Conservation (phyloP, 2,329 filamentous ascomycete species). For the Ilyonectria sp. region DNA sequence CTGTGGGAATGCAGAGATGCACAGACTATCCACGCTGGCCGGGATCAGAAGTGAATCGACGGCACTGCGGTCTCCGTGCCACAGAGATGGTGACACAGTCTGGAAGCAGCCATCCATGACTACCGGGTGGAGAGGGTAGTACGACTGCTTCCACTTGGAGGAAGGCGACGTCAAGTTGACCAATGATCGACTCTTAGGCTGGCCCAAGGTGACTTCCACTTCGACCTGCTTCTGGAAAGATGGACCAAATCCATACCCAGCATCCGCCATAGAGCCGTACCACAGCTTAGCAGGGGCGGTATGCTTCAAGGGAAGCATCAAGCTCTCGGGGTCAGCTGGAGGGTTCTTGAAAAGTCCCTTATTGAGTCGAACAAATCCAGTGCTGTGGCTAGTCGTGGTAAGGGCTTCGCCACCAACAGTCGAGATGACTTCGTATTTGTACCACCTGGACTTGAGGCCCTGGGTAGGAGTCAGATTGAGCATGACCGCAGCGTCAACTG, state of each 20-base stretch:
- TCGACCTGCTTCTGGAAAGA: conserved; percentile 27
- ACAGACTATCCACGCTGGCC: conserved; percentile 10
- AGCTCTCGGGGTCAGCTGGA: background rate
- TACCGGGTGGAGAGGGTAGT: conserved; percentile 30
- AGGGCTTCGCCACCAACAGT: conserved; percentile 8
- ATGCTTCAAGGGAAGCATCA: conserved; percentile 17
- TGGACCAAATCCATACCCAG: conserved; percentile 28
- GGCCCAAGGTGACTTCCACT: conserved; percentile 19
- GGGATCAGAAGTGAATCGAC: conserved; percentile 22
- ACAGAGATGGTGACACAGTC: conserved; percentile 23
- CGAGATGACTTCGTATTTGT: conserved; percentile 23
- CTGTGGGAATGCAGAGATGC: conserved; percentile 14
- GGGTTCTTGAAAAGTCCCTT: conserved; percentile 12
- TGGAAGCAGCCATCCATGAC: conserved; percentile 30
- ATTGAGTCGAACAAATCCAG: conserved; percentile 21
- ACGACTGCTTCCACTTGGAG: conserved; percentile 23
- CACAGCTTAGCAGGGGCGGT: conserved; percentile 20
- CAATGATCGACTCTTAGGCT: conserved; percentile 11
- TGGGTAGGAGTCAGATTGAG: conserved; percentile 15
- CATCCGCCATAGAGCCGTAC: conserved; percentile 27
- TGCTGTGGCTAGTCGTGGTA: conserved; percentile 15
- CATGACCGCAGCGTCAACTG: conserved; percentile 14
- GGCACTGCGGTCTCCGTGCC: conserved; percentile 18
- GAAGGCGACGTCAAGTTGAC: conserved; percentile 14
- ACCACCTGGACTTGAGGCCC: conserved; percentile 13